Conservation (phyloP, 2,329 filamentous ascomycete genomes). For the Aspergillus brasiliensis region DNA sequence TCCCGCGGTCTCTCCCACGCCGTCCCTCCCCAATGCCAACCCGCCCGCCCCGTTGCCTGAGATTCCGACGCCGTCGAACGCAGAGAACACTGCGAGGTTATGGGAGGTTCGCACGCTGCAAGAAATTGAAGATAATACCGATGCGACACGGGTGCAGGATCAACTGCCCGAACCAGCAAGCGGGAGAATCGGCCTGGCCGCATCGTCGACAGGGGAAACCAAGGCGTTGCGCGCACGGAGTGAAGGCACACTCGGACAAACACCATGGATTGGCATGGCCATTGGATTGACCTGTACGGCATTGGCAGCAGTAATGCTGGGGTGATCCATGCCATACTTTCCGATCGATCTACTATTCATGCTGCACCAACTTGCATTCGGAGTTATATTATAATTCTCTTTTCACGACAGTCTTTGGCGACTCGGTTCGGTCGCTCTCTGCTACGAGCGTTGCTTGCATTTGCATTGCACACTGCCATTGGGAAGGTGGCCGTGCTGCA, state of each 20-base stretch:
- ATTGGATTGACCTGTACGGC: conserved; percentile 44
- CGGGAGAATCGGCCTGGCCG: conserved; percentile 30
- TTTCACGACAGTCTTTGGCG: conserved; percentile 15
- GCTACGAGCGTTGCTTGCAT: conserved; percentile 22
- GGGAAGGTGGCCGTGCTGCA: conserved; percentile 13
- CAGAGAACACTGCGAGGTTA: conserved; percentile 9
- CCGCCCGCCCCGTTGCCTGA: conserved; percentile 19
- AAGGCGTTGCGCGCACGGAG: conserved; percentile 37
- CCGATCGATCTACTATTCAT: no score
- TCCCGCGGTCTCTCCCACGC: conserved; percentile 28
- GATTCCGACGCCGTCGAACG: conserved; percentile 5
- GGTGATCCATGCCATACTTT: conserved; percentile 22
- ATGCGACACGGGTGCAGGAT: conserved; percentile 26
- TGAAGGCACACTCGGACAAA: conserved; percentile 42
- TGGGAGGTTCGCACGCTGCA: conserved; percentile 10
- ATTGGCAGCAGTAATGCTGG: conserved; percentile 42
- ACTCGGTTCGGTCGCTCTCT: conserved; percentile 2
- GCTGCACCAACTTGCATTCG: conserved; percentile 17
- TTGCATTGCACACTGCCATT: conserved; percentile 12
- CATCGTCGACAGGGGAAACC: conserved; percentile 23
- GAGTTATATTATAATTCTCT: conserved; percentile 19
- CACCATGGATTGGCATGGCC: conserved; percentile 46
- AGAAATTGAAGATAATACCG: conserved; percentile 14
- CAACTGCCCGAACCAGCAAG: conserved; percentile 32
- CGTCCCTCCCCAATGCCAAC: conserved; percentile 20